Evolutionary conservation across 1,139 yeast species (phyloP).

Genomic region (Suhomyces wounanorum): DNA sequence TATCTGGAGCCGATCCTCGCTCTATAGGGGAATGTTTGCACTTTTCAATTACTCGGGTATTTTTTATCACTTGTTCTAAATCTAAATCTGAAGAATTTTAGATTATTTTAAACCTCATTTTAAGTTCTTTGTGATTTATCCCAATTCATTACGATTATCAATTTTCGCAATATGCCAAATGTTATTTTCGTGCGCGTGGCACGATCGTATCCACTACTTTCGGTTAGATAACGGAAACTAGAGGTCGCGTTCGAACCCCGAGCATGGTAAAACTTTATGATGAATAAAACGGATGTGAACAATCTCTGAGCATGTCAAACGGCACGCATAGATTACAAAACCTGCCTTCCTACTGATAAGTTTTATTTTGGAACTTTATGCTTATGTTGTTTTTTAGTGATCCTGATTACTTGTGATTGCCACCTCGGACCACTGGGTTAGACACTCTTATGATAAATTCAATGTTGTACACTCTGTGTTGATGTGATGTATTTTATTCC

Average conservation of each 20-base stretch:
- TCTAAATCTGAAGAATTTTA: neutral
- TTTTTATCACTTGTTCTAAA: neutral
- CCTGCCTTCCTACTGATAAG: conserved; percentile 57
- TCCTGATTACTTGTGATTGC: too few relatives aligned
- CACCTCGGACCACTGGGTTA: too few relatives aligned
- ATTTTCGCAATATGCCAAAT: neutral
- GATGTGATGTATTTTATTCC: too few relatives aligned
- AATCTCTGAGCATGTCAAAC: conserved; percentile 52
- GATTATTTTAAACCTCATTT: too few relatives aligned
- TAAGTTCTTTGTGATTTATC: too few relatives aligned
- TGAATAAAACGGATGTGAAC: conserved; percentile 56
- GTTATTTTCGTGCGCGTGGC: conserved; percentile 13
- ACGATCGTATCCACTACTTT: conserved; percentile 7
- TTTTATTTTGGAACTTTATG: conserved; percentile 16
- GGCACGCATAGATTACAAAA: conserved; percentile 48
- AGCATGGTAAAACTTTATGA: conserved; percentile 30
- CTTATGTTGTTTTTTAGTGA: neutral
- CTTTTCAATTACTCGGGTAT: neutral
- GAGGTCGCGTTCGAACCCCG: conserved; percentile 15
- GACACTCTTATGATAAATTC: too few relatives aligned
- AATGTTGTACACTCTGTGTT: too few relatives aligned
- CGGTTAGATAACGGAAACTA: conserved; percentile 7
- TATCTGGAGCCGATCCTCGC: neutral
- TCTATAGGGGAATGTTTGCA: neutral
- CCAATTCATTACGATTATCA: neutral